Base-by-base conservation (phyloP, 805 yeast species). In the Jamesozyma jinghongensis region DNA sequence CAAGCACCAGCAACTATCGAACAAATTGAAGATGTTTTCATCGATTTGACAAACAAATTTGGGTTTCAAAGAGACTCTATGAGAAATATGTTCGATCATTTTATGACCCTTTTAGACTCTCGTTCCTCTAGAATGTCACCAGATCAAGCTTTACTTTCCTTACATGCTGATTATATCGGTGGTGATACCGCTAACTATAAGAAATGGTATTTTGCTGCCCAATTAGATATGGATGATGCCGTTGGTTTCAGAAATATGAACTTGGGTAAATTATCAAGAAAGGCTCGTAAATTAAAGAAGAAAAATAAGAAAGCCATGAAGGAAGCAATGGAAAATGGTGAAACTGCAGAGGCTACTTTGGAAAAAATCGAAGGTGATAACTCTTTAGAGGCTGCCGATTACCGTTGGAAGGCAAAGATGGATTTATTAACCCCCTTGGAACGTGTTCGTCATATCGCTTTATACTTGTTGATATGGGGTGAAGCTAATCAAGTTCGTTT, bases 401-500 rank as follows among this genome's bases (percentile, higher is more conserved):
- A 67, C 56, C 77, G 87, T 69, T 84, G 94, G 94, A 82, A 81
- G 63, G 79, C 86, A 38, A 78, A 72, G 62, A 81, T 83, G 88
- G 79, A 81, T 56, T 61, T 69, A 25, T 68, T 81, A 53, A 57
- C 79, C 37, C 86, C 92, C n/a, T 66, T 81, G 41, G 90, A 82
- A 61, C 75, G 82, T 65, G 88, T 82, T 40, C 77, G 88, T 66
- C 87, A 83, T 50, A 66, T 84, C 52, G 80, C 88, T 12, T 67
- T 84, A 47, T 84, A 82, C 66, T 68, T 84, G 46, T 69, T 84
- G 54, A 65, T 81, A 52, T 84, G 94, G 94, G 94, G 94, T 70
- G 94, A 84, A 68, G 88, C 92, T 28, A 84, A 84, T 66, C 92
- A 84, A 70, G 94, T 90, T 44, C 83, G 99, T 67, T 92, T 92